Evolutionary conservation across 768 basidiomycete genomes (phyloP), one percentile per base, ranked within the genome.

Genomic region (Hirschioporus abietinus): DNA sequence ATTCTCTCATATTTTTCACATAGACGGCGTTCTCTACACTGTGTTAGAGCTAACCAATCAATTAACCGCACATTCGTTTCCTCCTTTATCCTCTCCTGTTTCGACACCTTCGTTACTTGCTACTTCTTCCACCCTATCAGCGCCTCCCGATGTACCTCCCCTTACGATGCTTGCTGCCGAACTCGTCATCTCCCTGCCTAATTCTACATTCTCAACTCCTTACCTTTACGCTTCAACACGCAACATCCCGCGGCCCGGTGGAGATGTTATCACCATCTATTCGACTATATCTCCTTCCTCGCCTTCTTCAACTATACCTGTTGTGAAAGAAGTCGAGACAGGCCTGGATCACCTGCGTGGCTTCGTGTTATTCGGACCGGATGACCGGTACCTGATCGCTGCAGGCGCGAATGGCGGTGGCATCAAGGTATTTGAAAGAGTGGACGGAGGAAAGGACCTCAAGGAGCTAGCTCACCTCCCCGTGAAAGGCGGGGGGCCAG

Each of bases 141-240:
- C 78, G 10, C 82, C 80, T 5, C 42, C 42, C 15, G 42, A 52
- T 52, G 42, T 52, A 15, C 42, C 42, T 5, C 42, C 42, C 15
- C 42, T 52, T 15, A 52, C 42, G 20, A 52, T 52, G 42, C 42
- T 52, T 15, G 89, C 88, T 3, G 88, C 90, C 0, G 92, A 92
- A 71, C 83, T 92, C 68, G 79, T 91, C 65, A 78, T 90, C 66
- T 86, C 89, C 0, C 71, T 77, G 7, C 79, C 86, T 15, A 87
- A 86, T 68, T 58, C 76, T 7, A 72, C 81, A 2, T 89, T 82
- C 77, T 79, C 86, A 0, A 78, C 76, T 0, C 80, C 84, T 1
- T 88, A 88, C 74, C 77, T 93, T 18, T 93, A 92, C 72, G 77
- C 85, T 12, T 89, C 91, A 3, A 94, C 93, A 75, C 82, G 92